phyloP scores from a whole-genome alignment of 495 filamentous ascomycete genomes.

The Hypoxylon crocopeplum region DNA sequence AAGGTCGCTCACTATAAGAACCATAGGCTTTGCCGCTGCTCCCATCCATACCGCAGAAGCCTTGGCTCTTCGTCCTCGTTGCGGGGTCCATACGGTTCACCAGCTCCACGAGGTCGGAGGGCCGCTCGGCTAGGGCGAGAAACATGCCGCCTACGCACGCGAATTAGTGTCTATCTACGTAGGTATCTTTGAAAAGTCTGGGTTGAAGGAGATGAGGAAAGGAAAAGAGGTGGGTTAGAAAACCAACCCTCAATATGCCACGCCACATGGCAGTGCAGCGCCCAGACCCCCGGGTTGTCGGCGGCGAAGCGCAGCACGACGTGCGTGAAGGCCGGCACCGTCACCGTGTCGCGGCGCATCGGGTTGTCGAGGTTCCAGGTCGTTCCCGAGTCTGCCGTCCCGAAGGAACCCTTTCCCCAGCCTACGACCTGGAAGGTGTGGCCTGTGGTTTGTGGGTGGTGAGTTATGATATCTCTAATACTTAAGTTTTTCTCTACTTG shows the following conservation, averaged over 20 bases:
- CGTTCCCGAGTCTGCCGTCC: slow-evolving; percentile 17
- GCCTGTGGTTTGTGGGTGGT: slow-evolving; percentile 18
- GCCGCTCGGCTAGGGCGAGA: slow-evolving; percentile 39
- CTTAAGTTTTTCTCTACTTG: background rate
- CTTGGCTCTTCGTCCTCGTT: slow-evolving; percentile 19
- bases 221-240: background rate
- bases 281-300: slow-evolving; percentile 46
- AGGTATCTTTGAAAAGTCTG: background rate
- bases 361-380: slow-evolving; percentile 41
- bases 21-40: background rate
- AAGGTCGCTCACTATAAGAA: background rate
- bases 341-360: slow-evolving; percentile 43
- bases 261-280: slow-evolving; percentile 44
- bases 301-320: slow-evolving; percentile 40
- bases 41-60: slow-evolving; percentile 26
- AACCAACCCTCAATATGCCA: slow-evolving; percentile 43
- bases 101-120: slow-evolving; percentile 36
- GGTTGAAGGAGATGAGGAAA: background rate
- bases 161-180: background rate
- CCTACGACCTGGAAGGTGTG: slow-evolving; percentile 46
- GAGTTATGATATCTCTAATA: background rate
- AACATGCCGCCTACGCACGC: slow-evolving; percentile 39
- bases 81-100: slow-evolving; percentile 30
- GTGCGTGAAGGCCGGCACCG: slow-evolving; percentile 37
- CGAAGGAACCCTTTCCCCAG: slow-evolving; percentile 40